Percentiles rank a stretch among this genome's conserved stretches.
Conservation (phyloP, 345 rosid genomes). For the Combretum micranthum region DNA sequence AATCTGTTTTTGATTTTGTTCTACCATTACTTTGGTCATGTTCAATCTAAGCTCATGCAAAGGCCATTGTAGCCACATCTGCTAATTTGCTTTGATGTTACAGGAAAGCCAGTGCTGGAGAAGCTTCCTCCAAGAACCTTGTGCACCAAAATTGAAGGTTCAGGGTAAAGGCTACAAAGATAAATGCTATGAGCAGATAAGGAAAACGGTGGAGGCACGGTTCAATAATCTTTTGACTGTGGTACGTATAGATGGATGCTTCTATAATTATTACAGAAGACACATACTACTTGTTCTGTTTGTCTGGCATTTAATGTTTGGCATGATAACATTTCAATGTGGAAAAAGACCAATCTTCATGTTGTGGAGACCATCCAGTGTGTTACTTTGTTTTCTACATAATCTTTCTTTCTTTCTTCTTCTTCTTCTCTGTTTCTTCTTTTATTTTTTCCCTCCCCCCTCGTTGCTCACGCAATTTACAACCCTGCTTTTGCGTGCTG, state of each 20-base stretch:
- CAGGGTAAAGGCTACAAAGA: constrained; percentile 96
- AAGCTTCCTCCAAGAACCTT: constrained; percentile 53
- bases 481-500: too few species aligned
- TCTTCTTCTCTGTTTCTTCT: too few species aligned
- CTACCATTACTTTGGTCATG: not conserved
- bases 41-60: not conserved
- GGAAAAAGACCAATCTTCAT: too few species aligned
- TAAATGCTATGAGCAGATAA: constrained; percentile 90
- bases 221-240: constrained; percentile 79
- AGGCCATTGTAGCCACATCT: not conserved
- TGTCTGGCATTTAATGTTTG: too few species aligned
- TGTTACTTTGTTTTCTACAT: too few species aligned
- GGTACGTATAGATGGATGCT: constrained; percentile 19
- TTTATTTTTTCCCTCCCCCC: too few species aligned
- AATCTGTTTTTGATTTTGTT: not conserved
- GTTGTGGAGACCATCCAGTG: too few species aligned
- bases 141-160: constrained; percentile 62
- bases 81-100: constrained; percentile 12
- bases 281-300: too few species aligned
- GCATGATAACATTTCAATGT: too few species aligned
- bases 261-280: constrained; percentile 3
- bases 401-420: too few species aligned
- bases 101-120: constrained; percentile 56
- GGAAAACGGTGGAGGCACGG: constrained; percentile 83
- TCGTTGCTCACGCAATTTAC: too few species aligned